Evolutionary conservation across 345 rosid genomes (phyloP).

Genomic region (Eucalyptus marginata): DNA sequence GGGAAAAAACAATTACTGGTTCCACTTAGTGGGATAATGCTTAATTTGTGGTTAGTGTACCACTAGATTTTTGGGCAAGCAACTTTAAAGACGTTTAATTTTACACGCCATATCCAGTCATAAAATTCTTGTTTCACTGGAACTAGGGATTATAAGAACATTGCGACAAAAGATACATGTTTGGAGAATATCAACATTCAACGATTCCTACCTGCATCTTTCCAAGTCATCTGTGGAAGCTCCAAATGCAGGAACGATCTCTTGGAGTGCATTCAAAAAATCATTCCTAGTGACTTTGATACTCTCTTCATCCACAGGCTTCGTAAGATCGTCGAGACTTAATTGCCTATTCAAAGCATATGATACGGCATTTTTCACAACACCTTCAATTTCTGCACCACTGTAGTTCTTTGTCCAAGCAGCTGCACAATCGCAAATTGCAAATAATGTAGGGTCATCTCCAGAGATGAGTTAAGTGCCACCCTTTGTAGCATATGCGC

Average conservation of each 20-base stretch:
- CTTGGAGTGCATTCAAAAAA: slow-evolving; percentile 68
- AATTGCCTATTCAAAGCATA: slow-evolving; percentile 87
- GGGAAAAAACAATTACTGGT: neutral
- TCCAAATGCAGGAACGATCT: slow-evolving; percentile 88
- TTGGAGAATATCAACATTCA: neutral
- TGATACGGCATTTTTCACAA: slow-evolving; percentile 94
- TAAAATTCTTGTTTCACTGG: neutral
- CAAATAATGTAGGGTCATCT: neutral
- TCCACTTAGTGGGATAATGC: neutral
- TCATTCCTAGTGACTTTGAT: slow-evolving; percentile 91
- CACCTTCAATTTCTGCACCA: slow-evolving; percentile 99
- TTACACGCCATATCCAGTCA: neutral
- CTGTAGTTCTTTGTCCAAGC: slow-evolving; percentile 94
- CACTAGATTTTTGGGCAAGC: neutral
- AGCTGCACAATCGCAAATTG: slow-evolving; percentile 32
- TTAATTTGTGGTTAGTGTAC: neutral
- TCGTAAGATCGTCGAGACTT: slow-evolving; percentile 91
- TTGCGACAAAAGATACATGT: neutral
- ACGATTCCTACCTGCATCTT: slow-evolving; percentile 62
- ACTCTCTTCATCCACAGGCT: slow-evolving; percentile 92
- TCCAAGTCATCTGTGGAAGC: slow-evolving; percentile 96
- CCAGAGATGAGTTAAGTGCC: neutral
- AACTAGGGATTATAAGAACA: neutral
- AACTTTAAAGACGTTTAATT: neutral
- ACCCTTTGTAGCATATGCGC: neutral